These are phyloP conservation scores for Rhodotorula graminis DNA, from an alignment of 768 basidiomycete species.

Conservation along the genomic window DNA sequence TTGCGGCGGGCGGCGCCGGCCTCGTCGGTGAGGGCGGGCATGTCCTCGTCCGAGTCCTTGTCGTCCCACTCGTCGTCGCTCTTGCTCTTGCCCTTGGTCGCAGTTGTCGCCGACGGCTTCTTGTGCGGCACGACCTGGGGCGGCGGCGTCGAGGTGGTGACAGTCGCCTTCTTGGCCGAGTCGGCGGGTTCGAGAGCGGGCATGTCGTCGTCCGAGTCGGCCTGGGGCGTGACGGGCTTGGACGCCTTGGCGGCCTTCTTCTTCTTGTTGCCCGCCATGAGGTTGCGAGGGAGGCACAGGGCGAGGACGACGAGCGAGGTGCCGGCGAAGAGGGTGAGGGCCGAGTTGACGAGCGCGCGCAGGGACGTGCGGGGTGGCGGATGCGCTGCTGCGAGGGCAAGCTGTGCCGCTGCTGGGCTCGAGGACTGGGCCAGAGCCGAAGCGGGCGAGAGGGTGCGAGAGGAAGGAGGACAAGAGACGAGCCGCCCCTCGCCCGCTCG, in stretches of 20 bases:
- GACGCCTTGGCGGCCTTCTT: not conserved
- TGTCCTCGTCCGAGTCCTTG: not conserved
- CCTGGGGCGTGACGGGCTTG: not conserved
- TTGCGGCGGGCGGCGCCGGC: no score
- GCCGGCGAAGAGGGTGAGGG: not conserved
- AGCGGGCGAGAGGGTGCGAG: not conserved
- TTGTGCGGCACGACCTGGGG: not conserved
- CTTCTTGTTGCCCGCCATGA: not conserved
- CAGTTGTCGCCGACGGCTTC: not conserved
- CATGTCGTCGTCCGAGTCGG: not conserved
- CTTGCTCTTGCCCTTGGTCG: not conserved
- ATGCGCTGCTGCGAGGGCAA: no score
- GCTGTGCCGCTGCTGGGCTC: no score
- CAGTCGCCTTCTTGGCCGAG: not conserved
- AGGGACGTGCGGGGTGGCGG: no score
- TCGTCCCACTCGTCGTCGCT: not conserved
- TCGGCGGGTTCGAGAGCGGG: not conserved
- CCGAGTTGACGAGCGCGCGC: not conserved
- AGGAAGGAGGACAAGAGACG: no score
- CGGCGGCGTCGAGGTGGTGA: not conserved
- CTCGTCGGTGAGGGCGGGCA: not conserved
- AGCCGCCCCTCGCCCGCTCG: no score
- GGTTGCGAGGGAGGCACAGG: not conserved
- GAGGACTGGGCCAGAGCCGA: no score
- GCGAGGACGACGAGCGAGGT: not conserved